Percentiles rank a stretch among this genome's conserved stretches.
These are phyloP conservation scores for Scutellaria barbata DNA, from an alignment of 257 asterid genomes.

Conservation along the genomic window DNA sequence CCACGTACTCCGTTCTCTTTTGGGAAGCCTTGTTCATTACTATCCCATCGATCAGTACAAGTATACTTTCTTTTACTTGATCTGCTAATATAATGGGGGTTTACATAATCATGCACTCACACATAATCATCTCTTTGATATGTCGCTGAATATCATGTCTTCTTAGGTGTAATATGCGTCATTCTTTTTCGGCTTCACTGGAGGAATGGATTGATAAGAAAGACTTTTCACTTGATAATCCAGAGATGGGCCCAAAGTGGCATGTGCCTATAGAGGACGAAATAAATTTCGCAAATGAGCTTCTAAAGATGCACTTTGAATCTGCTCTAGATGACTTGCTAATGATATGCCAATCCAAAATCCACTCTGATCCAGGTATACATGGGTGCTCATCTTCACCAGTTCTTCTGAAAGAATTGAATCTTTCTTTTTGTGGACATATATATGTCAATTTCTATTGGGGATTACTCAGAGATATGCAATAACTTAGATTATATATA, in stretches of 20 bases:
- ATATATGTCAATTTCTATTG: background rate
- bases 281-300: conserved; percentile 88
- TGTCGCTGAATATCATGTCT: conserved; percentile 33
- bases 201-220: conserved; percentile 91
- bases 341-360: conserved; percentile 76
- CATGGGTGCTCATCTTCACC: conserved; percentile 32
- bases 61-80: conserved; percentile 48
- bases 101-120: conserved; percentile 8
- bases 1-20: conserved; percentile 93
- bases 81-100: conserved; percentile 22
- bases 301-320: conserved; percentile 78
- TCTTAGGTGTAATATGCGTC: conserved; percentile 73
- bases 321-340: conserved; percentile 87
- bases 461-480: background rate
- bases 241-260: conserved; percentile 77
- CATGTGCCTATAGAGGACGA: conserved; percentile 87
- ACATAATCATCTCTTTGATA: conserved; percentile 22
- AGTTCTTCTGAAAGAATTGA: conserved; percentile 28
- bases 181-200: conserved; percentile 62
- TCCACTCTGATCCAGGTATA: conserved; percentile 91
- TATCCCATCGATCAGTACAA: conserved; percentile 95
- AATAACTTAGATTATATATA: background rate
- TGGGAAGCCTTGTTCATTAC: conserved; percentile 92
- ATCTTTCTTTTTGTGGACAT: conserved; percentile 4
- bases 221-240: conserved; percentile 62